These are phyloP conservation scores for Parathielavia appendiculata DNA, from an alignment of 495 filamentous ascomycete genomes.

Conservation along the genomic window DNA sequence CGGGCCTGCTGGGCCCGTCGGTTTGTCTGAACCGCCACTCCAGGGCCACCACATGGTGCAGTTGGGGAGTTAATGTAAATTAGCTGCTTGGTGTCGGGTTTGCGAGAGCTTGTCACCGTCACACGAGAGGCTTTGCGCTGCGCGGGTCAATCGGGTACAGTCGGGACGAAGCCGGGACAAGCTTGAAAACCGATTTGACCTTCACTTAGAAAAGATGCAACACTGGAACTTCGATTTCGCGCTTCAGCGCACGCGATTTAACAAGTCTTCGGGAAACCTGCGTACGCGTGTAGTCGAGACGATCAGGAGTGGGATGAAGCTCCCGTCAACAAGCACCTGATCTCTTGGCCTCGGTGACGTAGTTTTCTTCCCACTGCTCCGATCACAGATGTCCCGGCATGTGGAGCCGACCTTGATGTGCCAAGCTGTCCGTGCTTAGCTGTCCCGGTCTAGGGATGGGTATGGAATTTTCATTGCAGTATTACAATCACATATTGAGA, in stretches of 20 bases:
- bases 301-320: not conserved
- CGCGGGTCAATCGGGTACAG: constrained; percentile 3
- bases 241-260: too few species aligned
- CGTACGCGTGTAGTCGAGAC: not conserved
- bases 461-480: too few species aligned
- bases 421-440: not conserved
- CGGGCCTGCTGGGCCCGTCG: constrained; percentile 16
- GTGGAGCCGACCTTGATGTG: not conserved
- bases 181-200: too few species aligned
- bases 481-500: too few species aligned
- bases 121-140: not conserved
- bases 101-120: not conserved
- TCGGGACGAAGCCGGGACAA: not conserved
- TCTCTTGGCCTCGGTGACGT: constrained; percentile 3
- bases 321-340: not conserved
- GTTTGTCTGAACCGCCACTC: constrained; percentile 38
- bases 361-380: constrained; percentile 2
- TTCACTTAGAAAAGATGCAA: too few species aligned
- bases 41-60: constrained; percentile 36
- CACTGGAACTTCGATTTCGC: too few species aligned
- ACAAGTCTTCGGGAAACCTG: not conserved
- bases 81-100: not conserved
- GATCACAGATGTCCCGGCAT: not conserved
- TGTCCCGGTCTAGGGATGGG: too few species aligned
- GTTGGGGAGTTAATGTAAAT: not conserved